A percentile compares a stretch with the other conserved stretches of the same genome.
Evolutionary conservation across 257 asterid species (phyloP).

Genomic region (Haberlea rhodopensis): DNA sequence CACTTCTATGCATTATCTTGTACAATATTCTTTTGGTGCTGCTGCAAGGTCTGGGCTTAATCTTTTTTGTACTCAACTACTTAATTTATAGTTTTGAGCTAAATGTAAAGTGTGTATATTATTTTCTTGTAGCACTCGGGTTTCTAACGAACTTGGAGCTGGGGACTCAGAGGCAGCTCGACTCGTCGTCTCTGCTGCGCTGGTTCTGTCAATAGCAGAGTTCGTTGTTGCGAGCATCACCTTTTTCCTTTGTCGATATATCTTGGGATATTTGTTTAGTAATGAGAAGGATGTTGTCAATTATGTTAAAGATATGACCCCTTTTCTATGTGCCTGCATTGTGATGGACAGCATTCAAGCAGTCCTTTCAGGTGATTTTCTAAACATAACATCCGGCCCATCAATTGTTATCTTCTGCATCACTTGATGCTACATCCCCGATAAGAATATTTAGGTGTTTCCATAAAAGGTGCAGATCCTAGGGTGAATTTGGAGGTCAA

Average conservation of each 20-base stretch:
- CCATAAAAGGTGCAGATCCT: no score
- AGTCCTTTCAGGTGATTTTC: conserved; percentile 50
- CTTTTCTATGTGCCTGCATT: conserved; percentile 56
- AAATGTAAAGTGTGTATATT: background rate
- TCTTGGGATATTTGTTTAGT: conserved; percentile 60
- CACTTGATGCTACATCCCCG: no score
- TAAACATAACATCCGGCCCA: background rate
- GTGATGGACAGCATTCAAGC: conserved; percentile 61
- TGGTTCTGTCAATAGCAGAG: conserved; percentile 48
- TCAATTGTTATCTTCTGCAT: no score
- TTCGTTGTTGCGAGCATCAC: conserved; percentile 40
- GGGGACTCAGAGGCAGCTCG: conserved; percentile 59
- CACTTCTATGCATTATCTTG: conserved; percentile 49
- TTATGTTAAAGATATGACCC: conserved; percentile 58
- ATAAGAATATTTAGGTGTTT: no score
- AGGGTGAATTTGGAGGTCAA: no score
- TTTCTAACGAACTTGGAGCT: conserved; percentile 77
- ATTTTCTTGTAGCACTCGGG: conserved; percentile 47
- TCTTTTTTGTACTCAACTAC: background rate
- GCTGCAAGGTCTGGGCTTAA: conserved; percentile 65
- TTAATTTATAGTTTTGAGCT: conserved; percentile 9
- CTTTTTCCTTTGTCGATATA: conserved; percentile 33
- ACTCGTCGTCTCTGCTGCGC: conserved; percentile 40
- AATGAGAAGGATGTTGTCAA: conserved; percentile 48
- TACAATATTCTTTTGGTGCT: conserved; percentile 63